Evolutionary conservation across 768 basidiomycete genomes (phyloP).

Genomic region (Punctularia strigosozonata): DNA sequence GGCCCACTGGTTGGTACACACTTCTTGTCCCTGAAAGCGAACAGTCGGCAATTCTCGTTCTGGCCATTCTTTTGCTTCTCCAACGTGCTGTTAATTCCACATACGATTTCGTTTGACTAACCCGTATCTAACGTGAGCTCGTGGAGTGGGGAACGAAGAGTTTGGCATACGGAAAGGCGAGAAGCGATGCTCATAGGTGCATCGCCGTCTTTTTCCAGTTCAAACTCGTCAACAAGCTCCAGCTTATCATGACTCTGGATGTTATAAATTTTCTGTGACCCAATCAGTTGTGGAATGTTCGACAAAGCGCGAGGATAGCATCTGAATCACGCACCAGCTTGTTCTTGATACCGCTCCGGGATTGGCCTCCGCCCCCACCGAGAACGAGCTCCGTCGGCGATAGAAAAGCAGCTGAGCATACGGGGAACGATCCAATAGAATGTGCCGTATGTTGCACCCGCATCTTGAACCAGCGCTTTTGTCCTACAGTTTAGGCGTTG

Average conservation of each 20-base stretch:
- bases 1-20: conserved; percentile 19
- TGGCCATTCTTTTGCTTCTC: conserved; percentile 48
- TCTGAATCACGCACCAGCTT: conserved; percentile 52
- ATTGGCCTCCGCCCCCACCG: conserved; percentile 85
- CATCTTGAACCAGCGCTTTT: too few relatives aligned
- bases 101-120: conserved; percentile 47
- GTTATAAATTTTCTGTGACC: conserved; percentile 55
- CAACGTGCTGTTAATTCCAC: conserved; percentile 77
- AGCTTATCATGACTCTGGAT: conserved; percentile 42
- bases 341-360: conserved; percentile 87
- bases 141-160: conserved; percentile 1
- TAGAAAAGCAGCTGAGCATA: conserved; percentile 78
- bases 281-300: neutral
- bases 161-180: conserved; percentile 37
- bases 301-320: neutral
- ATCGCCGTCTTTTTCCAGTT: conserved; percentile 76
- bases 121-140: conserved; percentile 3
- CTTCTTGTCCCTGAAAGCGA: conserved; percentile 45
- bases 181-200: conserved; percentile 94
- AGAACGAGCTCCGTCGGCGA: conserved; percentile 61
- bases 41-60: conserved; percentile 83
- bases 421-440: conserved; percentile 71
- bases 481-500: too few relatives aligned
- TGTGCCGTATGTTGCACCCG: conserved; percentile 73
- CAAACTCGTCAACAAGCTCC: conserved; percentile 51